Conservation (phyloP, 1,284 basidiomycete species). For the Ceratobasidium sp. region DNA sequence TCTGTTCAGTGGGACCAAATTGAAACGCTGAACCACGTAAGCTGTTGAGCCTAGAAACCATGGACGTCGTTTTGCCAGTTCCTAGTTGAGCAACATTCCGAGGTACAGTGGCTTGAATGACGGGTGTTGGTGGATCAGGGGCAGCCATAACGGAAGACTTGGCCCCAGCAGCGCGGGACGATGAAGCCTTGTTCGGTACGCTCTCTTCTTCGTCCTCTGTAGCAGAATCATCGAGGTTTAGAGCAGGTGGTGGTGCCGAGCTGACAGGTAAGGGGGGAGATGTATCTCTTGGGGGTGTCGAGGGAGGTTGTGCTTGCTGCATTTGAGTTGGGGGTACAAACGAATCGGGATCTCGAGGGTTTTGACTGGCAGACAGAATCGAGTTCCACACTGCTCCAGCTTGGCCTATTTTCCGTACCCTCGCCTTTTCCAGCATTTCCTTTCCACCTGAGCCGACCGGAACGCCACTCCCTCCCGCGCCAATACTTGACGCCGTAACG, state of each 20-base stretch:
- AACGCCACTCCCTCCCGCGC: slow-evolving; percentile 4
- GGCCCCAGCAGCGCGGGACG: not conserved
- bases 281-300: slow-evolving; percentile 2
- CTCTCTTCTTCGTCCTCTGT: slow-evolving; percentile 34
- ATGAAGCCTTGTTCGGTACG: not conserved
- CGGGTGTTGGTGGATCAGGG: not conserved
- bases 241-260: not conserved
- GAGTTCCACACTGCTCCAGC: slow-evolving; percentile 3
- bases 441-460: too few species aligned
- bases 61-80: not conserved
- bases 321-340: slow-evolving; percentile 17
- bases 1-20: slow-evolving; percentile 1
- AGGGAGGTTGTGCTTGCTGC: not conserved
- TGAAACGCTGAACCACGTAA: slow-evolving; percentile 29
- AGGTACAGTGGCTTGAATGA: not conserved
- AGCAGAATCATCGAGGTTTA: slow-evolving; percentile 21
- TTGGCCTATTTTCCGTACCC: not conserved
- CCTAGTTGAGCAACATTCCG: not conserved
- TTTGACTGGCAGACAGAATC: slow-evolving; percentile 21
- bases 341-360: not conserved
- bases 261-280: not conserved
- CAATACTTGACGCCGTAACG: not conserved
- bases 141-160: not conserved
- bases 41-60: slow-evolving; percentile 36
- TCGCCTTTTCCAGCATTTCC: slow-evolving; percentile 27